Percentiles rank a stretch among this genome's conserved stretches.
These are phyloP conservation scores for Diospyros kaki DNA, from an alignment of 148 eudicot genomes.

Conservation along the genomic window DNA sequence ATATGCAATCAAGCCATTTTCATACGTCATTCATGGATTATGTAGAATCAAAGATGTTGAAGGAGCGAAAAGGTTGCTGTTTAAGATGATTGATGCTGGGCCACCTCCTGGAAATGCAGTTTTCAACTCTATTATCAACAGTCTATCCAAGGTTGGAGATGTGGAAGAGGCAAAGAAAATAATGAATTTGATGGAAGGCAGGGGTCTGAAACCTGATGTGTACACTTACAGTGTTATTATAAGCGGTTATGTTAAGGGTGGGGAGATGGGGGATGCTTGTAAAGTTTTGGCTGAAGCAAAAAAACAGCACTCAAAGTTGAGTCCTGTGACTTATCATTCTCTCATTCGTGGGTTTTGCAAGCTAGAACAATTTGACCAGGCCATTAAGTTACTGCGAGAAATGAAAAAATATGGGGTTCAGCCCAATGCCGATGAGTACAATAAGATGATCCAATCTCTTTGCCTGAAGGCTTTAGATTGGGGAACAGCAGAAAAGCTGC, in stretches of 20 bases:
- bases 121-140: constrained; percentile 53
- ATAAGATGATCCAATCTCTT: constrained; percentile 77
- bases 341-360: constrained; percentile 84
- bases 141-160: constrained; percentile 60
- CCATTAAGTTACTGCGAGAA: constrained; percentile 56
- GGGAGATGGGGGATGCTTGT: constrained; percentile 76
- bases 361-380: constrained; percentile 68
- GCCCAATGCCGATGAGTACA: constrained; percentile 75
- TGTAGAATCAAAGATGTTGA: constrained; percentile 63
- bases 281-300: constrained; percentile 66
- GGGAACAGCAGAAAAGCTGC: constrained; percentile 68
- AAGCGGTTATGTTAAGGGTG: constrained; percentile 70
- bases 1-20: constrained; percentile 47
- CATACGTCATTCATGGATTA: constrained; percentile 52
- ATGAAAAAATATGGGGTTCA: constrained; percentile 69
- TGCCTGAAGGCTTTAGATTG: constrained; percentile 88
- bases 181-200: constrained; percentile 56
- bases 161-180: constrained; percentile 56
- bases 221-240: constrained; percentile 73
- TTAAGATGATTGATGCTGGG: constrained; percentile 68
- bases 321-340: constrained; percentile 59
- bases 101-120: constrained; percentile 81
- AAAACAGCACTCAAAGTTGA: constrained; percentile 54
- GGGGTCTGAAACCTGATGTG: constrained; percentile 86
- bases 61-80: constrained; percentile 55